Conservation (phyloP, 140 eudicot species). For the Bidens hawaiensis region DNA sequence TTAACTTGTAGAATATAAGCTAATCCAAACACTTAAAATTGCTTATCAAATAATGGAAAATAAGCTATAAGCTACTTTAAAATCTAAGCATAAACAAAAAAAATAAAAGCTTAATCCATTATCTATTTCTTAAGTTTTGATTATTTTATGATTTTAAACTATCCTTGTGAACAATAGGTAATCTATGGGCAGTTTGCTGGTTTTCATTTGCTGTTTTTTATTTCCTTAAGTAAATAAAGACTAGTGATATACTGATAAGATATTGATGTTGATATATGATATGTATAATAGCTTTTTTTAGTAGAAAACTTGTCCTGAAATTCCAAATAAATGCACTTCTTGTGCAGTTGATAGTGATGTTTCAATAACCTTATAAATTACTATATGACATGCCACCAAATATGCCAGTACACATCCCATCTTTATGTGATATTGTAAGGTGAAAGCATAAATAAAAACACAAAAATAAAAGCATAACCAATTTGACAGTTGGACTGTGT, state of each 20-base stretch:
- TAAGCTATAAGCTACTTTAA: no score
- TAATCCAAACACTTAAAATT: no score
- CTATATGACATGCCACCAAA: constrained; percentile 10
- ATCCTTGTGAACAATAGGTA: not conserved
- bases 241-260: no score
- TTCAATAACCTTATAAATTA: not conserved
- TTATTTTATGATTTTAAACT: not conserved
- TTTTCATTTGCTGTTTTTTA: not conserved
- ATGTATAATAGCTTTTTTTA: not conserved
- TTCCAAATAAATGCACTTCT: not conserved
- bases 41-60: no score
- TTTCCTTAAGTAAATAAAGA: not conserved
- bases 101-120: no score
- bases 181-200: not conserved
- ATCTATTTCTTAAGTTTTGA: not conserved
- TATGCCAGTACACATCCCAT: not conserved
- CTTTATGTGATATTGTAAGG: constrained; percentile 3
- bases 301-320: not conserved
- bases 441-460: not conserved
- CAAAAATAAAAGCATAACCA: no score
- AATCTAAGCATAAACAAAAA: no score
- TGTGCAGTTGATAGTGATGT: not conserved
- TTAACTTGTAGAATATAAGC: no score
- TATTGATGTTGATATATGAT: constrained; percentile 1
- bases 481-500: constrained; percentile 4